These are phyloP conservation scores for Meyerozyma elateridarum DNA, from an alignment of 1,139 yeast genomes.

Conservation along the genomic window DNA sequence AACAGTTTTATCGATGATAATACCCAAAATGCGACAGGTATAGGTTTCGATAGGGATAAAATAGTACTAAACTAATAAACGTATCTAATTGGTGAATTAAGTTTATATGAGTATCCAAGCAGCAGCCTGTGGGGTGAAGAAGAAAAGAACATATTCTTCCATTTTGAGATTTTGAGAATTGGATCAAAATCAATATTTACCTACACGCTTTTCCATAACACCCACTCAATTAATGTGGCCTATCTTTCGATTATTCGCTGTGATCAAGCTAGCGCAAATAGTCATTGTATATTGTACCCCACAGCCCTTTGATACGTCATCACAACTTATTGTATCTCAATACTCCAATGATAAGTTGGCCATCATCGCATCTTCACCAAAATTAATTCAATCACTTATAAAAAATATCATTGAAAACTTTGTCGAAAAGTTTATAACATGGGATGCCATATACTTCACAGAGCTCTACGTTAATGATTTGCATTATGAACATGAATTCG, in stretches of 20 bases:
- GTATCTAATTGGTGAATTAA: constrained; percentile 1
- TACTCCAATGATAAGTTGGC: constrained; percentile 7
- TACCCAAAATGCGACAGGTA: too few species aligned
- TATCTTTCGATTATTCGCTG: too few species aligned
- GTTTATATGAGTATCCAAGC: constrained; percentile 1
- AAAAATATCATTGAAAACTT: constrained; percentile 12
- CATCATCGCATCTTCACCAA: constrained; percentile 4
- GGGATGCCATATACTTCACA: constrained; percentile 85
- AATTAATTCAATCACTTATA: neutral
- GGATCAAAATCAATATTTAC: neutral
- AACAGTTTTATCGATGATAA: too few species aligned
- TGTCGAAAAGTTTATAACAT: constrained; percentile 53
- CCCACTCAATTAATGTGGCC: too few species aligned
- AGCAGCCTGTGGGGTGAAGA: neutral
- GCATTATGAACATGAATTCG: constrained; percentile 81
- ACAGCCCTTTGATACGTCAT: constrained; percentile 46
- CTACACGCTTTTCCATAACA: too few species aligned
- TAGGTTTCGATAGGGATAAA: neutral
- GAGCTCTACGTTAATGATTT: constrained; percentile 49
- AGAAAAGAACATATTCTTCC: constrained; percentile 2
- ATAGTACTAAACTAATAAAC: neutral
- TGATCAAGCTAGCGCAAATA: constrained; percentile 32
- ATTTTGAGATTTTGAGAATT: neutral
- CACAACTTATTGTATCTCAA: constrained; percentile 21
- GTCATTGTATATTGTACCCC: constrained; percentile 35